Base-by-base conservation (phyloP, 257 asterid genomes). In the Solanum verrucosum region DNA sequence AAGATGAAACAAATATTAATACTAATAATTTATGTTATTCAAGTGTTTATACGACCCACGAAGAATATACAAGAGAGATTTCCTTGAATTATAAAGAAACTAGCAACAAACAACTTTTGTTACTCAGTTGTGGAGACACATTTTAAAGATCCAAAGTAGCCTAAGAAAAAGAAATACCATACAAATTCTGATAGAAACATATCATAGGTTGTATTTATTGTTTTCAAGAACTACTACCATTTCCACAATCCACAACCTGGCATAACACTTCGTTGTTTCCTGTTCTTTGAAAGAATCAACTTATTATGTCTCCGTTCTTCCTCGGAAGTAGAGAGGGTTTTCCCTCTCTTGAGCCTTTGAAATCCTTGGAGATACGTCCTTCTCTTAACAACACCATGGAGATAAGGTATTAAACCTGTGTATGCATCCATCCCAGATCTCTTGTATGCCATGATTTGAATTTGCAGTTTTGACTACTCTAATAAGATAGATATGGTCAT, bases 401-500 rank as follows among this genome's bases (percentile, higher is more conserved):
- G 60, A 68, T 87, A 86, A 37, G 89, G 91, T 56, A 89, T 52
- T 20, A 86, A n/a, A 75, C 91, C 91, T 33, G 87, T 87, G 34
- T 89, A 89, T 23, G 87, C 84, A 86, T 89, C 89, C 89, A 85
- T 82, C 35, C 40, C 67, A 42, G 21, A 56, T 49, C 70, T 52
- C 42, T 49, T 82, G 70, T 46, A 29, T 82, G 86, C 86, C 86
- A 82, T 82, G 42, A 18, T 81, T 9, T 81, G 67, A 65, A 81
- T 27, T 81, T 81, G 42, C 70, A 81, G 21, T 44, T 81, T 74
- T 18, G 12, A 82, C 35, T 79, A 79, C 25, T 49, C 44, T 29
- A 5, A 7, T 9, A 46, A 15, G 27, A 35, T 46, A 29, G 40
- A 44, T 46, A 81, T 49, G 70, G 11, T 11, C 70, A 82, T 82